A percentile compares a stretch with the other conserved stretches of the same genome.
Conservation (phyloP, 192 early-diverging fungal genomes). For the Rhizoclosmatium sp. region DNA sequence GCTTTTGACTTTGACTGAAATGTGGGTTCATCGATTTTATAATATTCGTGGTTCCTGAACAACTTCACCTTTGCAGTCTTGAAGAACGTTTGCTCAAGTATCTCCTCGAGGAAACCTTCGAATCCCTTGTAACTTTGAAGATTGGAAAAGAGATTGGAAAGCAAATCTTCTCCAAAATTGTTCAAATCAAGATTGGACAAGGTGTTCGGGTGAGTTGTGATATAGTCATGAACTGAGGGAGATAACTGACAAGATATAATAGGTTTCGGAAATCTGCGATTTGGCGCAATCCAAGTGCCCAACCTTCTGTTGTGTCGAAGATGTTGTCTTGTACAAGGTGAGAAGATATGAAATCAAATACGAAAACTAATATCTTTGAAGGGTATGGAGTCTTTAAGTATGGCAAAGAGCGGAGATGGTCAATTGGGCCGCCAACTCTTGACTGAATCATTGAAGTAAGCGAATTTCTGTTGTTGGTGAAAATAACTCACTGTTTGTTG, state of each 20-base stretch:
- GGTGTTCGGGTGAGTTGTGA: constrained; percentile 11
- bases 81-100: constrained; percentile 1
- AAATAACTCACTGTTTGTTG: not conserved
- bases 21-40: not conserved
- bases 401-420: constrained; percentile 25
- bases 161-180: constrained; percentile 31
- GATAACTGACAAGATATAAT: not conserved
- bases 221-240: not conserved
- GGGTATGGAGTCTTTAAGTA: constrained; percentile 34
- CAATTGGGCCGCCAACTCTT: constrained; percentile 12
- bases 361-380: not conserved
- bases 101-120: constrained; percentile 29
- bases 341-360: not conserved
- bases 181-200: constrained; percentile 32
- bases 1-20: constrained; percentile 26
- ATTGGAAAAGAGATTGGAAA: constrained; percentile 27
- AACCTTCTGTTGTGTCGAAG: constrained; percentile 36
- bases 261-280: constrained; percentile 35
- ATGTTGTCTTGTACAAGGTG: constrained; percentile 37
- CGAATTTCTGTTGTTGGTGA: not conserved
- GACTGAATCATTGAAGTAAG: constrained; percentile 31
- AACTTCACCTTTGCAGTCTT: constrained; percentile 2
- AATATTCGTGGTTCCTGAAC: no score
- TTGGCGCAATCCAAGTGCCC: constrained; percentile 31
- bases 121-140: constrained; percentile 25